phyloP scores from a whole-genome alignment of 352 stramenopile species.

The Pythium coloratum region DNA sequence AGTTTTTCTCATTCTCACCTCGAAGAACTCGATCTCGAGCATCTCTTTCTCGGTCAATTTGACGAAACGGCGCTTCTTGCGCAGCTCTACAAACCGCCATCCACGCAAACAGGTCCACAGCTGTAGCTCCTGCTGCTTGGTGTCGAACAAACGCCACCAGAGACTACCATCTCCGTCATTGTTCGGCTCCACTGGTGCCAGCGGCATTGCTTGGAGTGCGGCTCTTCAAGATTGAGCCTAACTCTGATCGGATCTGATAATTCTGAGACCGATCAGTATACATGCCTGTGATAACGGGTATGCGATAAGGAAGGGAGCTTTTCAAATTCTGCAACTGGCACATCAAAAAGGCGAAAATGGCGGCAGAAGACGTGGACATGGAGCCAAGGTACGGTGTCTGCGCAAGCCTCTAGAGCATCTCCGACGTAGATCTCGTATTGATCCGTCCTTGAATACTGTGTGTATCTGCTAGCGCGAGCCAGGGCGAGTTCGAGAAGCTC shows the following conservation, averaged over 20 bases:
- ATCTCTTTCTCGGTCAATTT: conserved; percentile 28
- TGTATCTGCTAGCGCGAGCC: conserved; percentile 16
- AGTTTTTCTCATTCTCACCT: conserved; percentile 31
- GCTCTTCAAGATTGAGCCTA: conserved; percentile 25
- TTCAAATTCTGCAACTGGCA: conserved; percentile 18
- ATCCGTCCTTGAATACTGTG: neutral
- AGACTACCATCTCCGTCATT: conserved; percentile 2
- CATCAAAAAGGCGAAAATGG: conserved; percentile 27
- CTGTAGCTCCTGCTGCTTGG: conserved; percentile 11
- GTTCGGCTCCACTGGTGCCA: neutral
- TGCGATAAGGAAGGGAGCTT: conserved; percentile 4
- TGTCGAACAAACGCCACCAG: conserved; percentile 45
- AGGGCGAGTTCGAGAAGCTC: conserved; percentile 43
- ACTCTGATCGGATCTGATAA: conserved; percentile 5
- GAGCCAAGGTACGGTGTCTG: neutral
- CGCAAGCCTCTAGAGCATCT: neutral
- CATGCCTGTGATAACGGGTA: conserved; percentile 17
- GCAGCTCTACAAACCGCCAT: conserved; percentile 42
- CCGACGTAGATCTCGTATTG: neutral
- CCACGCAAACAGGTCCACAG: conserved; percentile 48
- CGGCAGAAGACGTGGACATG: conserved; percentile 31
- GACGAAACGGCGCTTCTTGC: conserved; percentile 42
- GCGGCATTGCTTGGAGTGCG: neutral
- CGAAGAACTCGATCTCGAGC: conserved; percentile 50
- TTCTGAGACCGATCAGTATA: neutral